Percentiles rank a stretch among this genome's conserved stretches.
Conservation (phyloP, 148 eudicot species). For the Vaccinium myrtillus region DNA sequence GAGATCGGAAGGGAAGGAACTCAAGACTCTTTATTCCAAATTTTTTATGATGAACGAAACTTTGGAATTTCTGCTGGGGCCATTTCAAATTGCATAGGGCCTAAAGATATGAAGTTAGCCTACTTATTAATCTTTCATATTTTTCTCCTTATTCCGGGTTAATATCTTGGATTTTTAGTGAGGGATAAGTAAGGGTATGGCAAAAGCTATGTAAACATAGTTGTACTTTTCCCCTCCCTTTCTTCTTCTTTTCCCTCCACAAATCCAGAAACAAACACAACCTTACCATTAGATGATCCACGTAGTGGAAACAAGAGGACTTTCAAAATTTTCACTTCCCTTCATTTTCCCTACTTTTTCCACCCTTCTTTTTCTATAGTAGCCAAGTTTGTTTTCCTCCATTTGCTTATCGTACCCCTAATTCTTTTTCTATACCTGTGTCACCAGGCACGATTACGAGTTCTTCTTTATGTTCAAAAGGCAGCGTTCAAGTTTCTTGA, state of each 20-base stretch:
- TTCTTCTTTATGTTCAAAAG: not conserved
- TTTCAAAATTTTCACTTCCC: not conserved
- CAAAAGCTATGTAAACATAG: too few species aligned
- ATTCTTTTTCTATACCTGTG: not conserved
- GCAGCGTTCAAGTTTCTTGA: constrained; percentile 9
- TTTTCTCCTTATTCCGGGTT: too few species aligned
- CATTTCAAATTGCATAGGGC: not conserved
- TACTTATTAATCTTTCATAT: too few species aligned
- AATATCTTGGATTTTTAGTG: too few species aligned
- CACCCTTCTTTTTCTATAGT: not conserved
- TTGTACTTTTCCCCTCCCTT: too few species aligned
- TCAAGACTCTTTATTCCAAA: not conserved
- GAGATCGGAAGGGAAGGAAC: not conserved
- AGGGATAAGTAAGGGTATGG: too few species aligned
- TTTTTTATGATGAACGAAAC: not conserved
- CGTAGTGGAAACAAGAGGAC: not conserved
- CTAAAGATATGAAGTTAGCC: too few species aligned
- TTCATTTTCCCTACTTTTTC: not conserved
- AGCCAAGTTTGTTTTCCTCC: not conserved
- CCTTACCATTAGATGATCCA: not conserved
- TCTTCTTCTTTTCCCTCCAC: too few species aligned
- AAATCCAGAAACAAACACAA: too few species aligned
- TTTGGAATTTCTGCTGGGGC: not conserved
- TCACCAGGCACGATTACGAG: not conserved
- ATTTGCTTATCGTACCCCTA: not conserved